Percentiles rank a stretch among this genome's conserved stretches.
Evolutionary conservation across 768 basidiomycete genomes (phyloP).

Genomic region (Imleria badia): DNA sequence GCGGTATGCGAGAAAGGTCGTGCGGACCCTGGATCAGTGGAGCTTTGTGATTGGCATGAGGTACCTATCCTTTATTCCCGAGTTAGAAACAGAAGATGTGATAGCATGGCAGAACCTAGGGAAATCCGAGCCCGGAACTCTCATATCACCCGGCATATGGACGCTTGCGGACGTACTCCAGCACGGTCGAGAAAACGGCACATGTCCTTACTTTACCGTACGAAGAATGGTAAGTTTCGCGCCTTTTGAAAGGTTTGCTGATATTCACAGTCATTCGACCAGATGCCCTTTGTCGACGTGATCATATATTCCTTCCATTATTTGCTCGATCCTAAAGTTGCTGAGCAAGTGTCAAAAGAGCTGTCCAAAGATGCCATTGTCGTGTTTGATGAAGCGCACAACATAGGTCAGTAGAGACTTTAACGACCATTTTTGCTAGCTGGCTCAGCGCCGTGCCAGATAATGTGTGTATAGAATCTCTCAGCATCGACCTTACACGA

Average conservation of each 20-base stretch:
- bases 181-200: slow-evolving; percentile 79
- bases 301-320: slow-evolving; percentile 99
- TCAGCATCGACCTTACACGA: slow-evolving; percentile 94
- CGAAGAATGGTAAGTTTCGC: slow-evolving; percentile 80
- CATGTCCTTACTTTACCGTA: slow-evolving; percentile 96
- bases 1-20: slow-evolving; percentile 80
- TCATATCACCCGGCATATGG: slow-evolving; percentile 87
- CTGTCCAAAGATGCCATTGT: slow-evolving; percentile 97
- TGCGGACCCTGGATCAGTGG: slow-evolving; percentile 84
- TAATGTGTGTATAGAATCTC: slow-evolving; percentile 98
- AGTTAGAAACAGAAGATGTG: background rate
- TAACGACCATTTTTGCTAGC: background rate
- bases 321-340: slow-evolving; percentile 96
- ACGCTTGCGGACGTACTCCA: slow-evolving; percentile 91
- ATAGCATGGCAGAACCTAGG: slow-evolving; percentile 65
- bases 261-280: background rate
- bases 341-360: slow-evolving; percentile 98
- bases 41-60: slow-evolving; percentile 95
- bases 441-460: slow-evolving; percentile 44
- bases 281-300: slow-evolving; percentile 96
- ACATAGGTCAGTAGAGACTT: slow-evolving; percentile 68
- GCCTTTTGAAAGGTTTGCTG: background rate
- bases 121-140: slow-evolving; percentile 73
- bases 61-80: slow-evolving; percentile 42
- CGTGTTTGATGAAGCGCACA: slow-evolving; percentile 99